These are phyloP conservation scores for Clavariopsis aquatica DNA, from an alignment of 495 filamentous ascomycete genomes.

Conservation along the genomic window DNA sequence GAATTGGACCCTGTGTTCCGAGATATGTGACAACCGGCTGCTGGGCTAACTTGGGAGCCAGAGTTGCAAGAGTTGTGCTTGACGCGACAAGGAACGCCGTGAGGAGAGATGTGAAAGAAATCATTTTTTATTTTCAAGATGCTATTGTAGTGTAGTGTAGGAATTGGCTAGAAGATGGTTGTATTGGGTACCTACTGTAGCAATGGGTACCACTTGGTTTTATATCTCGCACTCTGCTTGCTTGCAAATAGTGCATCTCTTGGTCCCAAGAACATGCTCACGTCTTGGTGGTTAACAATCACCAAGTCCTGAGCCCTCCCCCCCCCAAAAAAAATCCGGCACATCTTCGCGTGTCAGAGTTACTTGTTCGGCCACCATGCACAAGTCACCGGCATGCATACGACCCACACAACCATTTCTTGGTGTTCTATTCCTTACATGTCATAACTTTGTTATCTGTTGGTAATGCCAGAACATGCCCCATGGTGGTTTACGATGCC, in stretches of 20 bases:
- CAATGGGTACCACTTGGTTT: background rate
- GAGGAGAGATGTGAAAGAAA: slow-evolving; percentile 15
- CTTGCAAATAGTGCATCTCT: background rate
- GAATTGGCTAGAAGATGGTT: background rate
- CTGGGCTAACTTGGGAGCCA: slow-evolving; percentile 20
- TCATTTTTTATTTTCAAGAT: slow-evolving; percentile 12
- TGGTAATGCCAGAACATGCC: background rate
- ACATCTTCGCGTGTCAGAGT: background rate
- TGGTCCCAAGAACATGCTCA: background rate
- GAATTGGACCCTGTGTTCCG: slow-evolving; percentile 26
- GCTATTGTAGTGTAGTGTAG: background rate
- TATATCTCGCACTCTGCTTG: background rate
- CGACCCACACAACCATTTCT: background rate
- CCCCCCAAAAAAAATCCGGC: too few species aligned
- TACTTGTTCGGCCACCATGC: background rate
- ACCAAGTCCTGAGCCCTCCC: background rate
- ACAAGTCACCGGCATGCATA: background rate
- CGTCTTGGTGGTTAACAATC: background rate
- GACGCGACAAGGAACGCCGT: slow-evolving; percentile 3
- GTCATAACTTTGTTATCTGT: background rate
- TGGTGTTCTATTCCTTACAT: background rate
- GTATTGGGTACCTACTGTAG: background rate
- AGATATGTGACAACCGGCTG: slow-evolving; percentile 30
- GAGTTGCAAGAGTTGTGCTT: slow-evolving; percentile 1
- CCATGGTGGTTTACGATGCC: background rate